Evolutionary conservation across 2,329 filamentous ascomycete genomes (phyloP).

Genomic region (Botryotinia globosa): DNA sequence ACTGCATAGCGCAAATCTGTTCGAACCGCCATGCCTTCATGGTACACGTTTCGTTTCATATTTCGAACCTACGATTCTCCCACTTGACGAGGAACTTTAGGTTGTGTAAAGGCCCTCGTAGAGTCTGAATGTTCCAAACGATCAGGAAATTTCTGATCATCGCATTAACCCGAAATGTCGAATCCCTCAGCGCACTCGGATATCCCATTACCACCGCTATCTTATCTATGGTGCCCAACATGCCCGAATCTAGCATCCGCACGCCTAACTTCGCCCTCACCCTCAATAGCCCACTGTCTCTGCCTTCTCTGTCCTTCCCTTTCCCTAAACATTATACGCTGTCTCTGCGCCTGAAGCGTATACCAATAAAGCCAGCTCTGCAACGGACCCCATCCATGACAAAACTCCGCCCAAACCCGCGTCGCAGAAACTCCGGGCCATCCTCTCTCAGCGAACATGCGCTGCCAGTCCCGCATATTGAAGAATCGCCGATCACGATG

Average conservation of each 20-base stretch:
- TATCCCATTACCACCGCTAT: neutral
- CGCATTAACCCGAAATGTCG: neutral
- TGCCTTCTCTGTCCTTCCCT: neutral
- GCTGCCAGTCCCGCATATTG: neutral
- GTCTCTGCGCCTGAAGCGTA: neutral
- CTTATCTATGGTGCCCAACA: neutral
- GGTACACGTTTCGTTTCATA: neutral
- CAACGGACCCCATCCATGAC: constrained; percentile 13
- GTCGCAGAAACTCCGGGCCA: neutral
- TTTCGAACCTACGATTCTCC: neutral
- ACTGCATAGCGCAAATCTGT: neutral
- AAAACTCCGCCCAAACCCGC: neutral
- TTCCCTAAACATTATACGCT: neutral
- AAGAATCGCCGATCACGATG: constrained; percentile 15
- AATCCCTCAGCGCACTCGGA: neutral
- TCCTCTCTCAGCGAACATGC: neutral
- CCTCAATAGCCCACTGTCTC: neutral
- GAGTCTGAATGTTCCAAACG: neutral
- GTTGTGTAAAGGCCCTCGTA: neutral
- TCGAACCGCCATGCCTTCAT: neutral
- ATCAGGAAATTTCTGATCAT: neutral
- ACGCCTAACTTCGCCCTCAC: no score
- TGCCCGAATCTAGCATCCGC: neutral
- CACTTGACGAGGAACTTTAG: neutral
- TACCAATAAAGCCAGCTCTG: constrained; percentile 8